A percentile compares a stretch with the other conserved stretches of the same genome.
These are phyloP conservation scores for Hymenoscyphus salicellus DNA, from an alignment of 2,329 filamentous ascomycete genomes.

Conservation along the genomic window DNA sequence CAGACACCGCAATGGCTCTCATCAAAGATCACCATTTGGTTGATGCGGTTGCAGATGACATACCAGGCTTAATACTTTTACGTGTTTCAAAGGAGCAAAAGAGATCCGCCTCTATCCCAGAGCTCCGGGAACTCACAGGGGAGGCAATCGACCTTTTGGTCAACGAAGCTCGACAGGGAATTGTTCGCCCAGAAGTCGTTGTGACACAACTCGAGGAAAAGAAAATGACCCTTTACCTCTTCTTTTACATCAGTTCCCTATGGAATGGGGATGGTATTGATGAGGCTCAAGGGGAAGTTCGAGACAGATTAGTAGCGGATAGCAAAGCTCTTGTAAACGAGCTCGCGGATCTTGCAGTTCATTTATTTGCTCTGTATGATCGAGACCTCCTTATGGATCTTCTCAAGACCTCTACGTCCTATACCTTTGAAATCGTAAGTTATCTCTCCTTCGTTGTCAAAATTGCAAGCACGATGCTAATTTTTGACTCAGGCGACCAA, in stretches of 20 bases:
- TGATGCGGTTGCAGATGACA: conserved; percentile 83
- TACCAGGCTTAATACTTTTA: conserved; percentile 81
- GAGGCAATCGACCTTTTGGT: conserved; percentile 86
- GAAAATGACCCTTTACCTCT: conserved; percentile 71
- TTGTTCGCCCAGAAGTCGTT: conserved; percentile 74
- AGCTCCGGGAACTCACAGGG: conserved; percentile 74
- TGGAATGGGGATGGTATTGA: conserved; percentile 73
- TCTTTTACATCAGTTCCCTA: conserved; percentile 84
- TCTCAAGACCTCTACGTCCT: conserved; percentile 77
- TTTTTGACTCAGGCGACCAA: conserved; percentile 52
- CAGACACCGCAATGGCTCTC: conserved; percentile 80
- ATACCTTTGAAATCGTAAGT: conserved; percentile 73
- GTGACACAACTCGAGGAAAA: conserved; percentile 71
- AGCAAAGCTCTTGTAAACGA: conserved; percentile 72
- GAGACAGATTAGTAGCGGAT: conserved; percentile 56
- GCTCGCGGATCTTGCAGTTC: conserved; percentile 82
- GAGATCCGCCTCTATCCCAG: conserved; percentile 60
- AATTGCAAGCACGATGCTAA: conserved; percentile 15
- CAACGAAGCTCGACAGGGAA: conserved; percentile 84
- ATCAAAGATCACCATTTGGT: conserved; percentile 88
- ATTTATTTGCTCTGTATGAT: conserved; percentile 82
- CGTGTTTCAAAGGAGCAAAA: conserved; percentile 73
- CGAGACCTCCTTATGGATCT: conserved; percentile 80
- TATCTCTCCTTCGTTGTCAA: neutral
- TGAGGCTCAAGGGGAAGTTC: conserved; percentile 52